Evolutionary conservation across 805 yeast genomes (phyloP).

Genomic region (Hyphopichia homilentoma): DNA sequence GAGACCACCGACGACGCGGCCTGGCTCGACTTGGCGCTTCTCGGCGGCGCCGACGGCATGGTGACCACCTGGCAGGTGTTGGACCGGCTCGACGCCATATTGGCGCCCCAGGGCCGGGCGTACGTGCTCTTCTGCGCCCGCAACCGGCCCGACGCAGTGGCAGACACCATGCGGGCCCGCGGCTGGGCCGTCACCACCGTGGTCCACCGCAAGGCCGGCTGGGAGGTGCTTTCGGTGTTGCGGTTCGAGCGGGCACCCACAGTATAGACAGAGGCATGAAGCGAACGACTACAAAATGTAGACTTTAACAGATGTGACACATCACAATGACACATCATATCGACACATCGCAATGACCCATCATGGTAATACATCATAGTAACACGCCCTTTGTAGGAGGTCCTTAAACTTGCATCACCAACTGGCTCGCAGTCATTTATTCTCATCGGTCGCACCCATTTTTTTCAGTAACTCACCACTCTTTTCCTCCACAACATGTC

Average conservation of each 20-base stretch:
- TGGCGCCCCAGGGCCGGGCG: conserved; percentile 69
- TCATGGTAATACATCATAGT: too few relatives aligned
- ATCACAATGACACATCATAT: too few relatives aligned
- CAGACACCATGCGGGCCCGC: conserved; percentile 37
- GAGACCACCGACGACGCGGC: conserved; percentile 38
- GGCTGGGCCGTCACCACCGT: conserved; percentile 57
- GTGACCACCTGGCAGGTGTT: conserved; percentile 68
- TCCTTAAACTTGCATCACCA: too few relatives aligned
- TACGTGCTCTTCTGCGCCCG: conserved; percentile 90
- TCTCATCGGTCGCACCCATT: too few relatives aligned
- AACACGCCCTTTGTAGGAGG: too few relatives aligned
- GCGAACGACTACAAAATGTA: too few relatives aligned
- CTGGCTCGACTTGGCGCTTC: conserved; percentile 87
- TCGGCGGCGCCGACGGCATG: conserved; percentile 93
- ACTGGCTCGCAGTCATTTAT: too few relatives aligned
- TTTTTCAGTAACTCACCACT: too few relatives aligned
- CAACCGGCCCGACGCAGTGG: conserved; percentile 70
- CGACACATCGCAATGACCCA: too few relatives aligned
- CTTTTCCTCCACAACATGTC: too few relatives aligned
- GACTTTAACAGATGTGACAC: too few relatives aligned
- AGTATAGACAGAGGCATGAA: too few relatives aligned
- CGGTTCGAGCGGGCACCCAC: conserved; percentile 41
- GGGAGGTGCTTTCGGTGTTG: conserved; percentile 86
- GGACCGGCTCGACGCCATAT: conserved; percentile 44
- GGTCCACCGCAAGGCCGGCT: conserved; percentile 79